A percentile compares a stretch with the other conserved stretches of the same genome.
These are phyloP conservation scores for Phytophthora agathidicida DNA, from an alignment of 352 stramenopile genomes.

Conservation along the genomic window DNA sequence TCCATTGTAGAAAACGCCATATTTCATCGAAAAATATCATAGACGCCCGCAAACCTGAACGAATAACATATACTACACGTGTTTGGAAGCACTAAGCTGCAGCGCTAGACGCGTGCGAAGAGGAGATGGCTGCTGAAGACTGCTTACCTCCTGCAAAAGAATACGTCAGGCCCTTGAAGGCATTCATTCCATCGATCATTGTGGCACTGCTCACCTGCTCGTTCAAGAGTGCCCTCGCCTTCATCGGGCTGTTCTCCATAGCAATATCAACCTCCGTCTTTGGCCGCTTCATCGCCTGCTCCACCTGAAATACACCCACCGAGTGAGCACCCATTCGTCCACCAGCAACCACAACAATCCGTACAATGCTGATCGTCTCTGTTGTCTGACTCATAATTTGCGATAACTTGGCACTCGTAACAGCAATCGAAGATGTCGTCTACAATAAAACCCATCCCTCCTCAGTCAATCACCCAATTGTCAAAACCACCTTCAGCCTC, in stretches of 20 bases:
- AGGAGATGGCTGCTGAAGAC: constrained; percentile 30
- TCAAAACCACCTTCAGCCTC: not conserved
- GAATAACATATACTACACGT: constrained; percentile 41
- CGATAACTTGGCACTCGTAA: constrained; percentile 56
- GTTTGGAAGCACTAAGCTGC: constrained; percentile 44
- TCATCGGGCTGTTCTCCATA: constrained; percentile 76
- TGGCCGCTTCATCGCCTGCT: constrained; percentile 76
- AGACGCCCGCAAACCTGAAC: no score
- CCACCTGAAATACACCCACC: constrained; percentile 43
- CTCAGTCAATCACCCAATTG: not conserved
- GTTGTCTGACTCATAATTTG: constrained; percentile 63
- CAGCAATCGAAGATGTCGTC: constrained; percentile 65
- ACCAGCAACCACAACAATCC: not conserved
- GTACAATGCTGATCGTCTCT: constrained; percentile 75
- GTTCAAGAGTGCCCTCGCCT: constrained; percentile 47
- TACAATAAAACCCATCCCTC: constrained; percentile 14
- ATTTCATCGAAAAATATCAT: no score
- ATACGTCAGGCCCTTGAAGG: no score
- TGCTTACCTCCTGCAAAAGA: constrained; percentile 27
- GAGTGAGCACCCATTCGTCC: not conserved
- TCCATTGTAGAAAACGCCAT: no score
- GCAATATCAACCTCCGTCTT: constrained; percentile 75
- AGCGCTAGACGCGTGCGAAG: constrained; percentile 56
- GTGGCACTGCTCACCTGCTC: constrained; percentile 34
- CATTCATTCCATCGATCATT: not conserved